Conservation (phyloP, 176 grass and related monocot genomes). For the Triticum urartu region DNA sequence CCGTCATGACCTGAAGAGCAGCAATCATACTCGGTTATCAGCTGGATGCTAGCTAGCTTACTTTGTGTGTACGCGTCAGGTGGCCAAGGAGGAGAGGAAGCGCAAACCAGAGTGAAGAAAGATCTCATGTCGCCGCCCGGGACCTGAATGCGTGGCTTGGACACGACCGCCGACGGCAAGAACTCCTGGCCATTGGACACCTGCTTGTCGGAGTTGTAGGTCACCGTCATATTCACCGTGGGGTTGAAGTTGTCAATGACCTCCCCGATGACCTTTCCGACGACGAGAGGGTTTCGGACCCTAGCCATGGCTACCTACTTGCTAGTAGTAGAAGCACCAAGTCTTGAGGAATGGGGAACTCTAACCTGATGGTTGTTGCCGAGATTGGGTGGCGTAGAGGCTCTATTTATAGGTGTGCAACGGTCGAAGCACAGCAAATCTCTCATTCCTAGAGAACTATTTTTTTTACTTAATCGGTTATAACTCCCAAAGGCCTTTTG, state of each 20-base stretch:
- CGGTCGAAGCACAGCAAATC: not conserved
- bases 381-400: slow-evolving; percentile 1
- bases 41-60: not conserved
- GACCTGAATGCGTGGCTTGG: not conserved
- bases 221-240: not conserved
- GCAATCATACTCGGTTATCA: not conserved
- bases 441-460: no score
- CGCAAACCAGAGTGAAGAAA: not conserved
- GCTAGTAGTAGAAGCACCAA: not conserved
- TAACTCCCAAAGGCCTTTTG: no score
- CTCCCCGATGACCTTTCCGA: not conserved
- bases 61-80: not conserved
- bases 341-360: not conserved
- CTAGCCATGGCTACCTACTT: not conserved
- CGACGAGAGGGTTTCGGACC: not conserved
- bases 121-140: not conserved
- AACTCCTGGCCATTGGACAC: not conserved
- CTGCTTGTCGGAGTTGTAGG: not conserved
- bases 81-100: not conserved
- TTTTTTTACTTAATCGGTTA: no score
- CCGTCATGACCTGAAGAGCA: slow-evolving; percentile 7
- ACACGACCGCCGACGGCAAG: not conserved
- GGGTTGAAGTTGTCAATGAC: not conserved
- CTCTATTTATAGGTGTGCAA: slow-evolving; percentile 60
- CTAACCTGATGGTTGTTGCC: slow-evolving; percentile 9